phyloP scores from a whole-genome alignment of 345 rosid species.

The Cochlearia excelsa region DNA sequence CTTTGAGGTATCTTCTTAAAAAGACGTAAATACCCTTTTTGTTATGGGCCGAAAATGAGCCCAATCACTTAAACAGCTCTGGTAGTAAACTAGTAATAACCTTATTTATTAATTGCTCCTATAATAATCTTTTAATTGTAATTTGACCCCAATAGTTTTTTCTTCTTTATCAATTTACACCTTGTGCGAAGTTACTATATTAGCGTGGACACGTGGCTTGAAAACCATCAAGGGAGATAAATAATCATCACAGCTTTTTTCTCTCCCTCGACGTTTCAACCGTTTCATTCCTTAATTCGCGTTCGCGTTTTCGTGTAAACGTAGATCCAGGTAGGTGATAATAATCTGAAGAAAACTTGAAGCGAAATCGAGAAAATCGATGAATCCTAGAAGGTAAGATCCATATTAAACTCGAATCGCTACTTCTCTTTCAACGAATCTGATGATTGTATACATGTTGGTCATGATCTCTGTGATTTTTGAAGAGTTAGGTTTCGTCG shows the following conservation, averaged over 20 bases:
- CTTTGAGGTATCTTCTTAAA: too few relatives aligned
- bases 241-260: constrained; percentile 6
- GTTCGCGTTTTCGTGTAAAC: constrained; percentile 1
- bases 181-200: too few relatives aligned
- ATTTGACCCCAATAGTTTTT: not conserved
- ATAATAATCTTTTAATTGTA: not conserved
- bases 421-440: not conserved
- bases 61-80: too few relatives aligned
- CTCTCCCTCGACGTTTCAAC: constrained; percentile 24
- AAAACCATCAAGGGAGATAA: not conserved
- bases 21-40: too few relatives aligned
- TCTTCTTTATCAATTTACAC: not conserved
- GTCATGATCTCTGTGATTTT: not conserved
- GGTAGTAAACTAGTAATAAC: not conserved
- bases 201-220: constrained; percentile 10
- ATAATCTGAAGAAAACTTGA: not conserved
- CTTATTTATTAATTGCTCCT: not conserved
- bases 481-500: constrained; percentile 10
- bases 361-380: constrained; percentile 28
- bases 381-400: constrained; percentile 65
- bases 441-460: constrained; percentile 1
- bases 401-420: not conserved
- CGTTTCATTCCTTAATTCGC: constrained; percentile 5
- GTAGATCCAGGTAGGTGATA: constrained; percentile 19
- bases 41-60: too few relatives aligned